Evolutionary conservation across 768 basidiomycete genomes (phyloP).

Genomic region (Mycena rebaudengoi): DNA sequence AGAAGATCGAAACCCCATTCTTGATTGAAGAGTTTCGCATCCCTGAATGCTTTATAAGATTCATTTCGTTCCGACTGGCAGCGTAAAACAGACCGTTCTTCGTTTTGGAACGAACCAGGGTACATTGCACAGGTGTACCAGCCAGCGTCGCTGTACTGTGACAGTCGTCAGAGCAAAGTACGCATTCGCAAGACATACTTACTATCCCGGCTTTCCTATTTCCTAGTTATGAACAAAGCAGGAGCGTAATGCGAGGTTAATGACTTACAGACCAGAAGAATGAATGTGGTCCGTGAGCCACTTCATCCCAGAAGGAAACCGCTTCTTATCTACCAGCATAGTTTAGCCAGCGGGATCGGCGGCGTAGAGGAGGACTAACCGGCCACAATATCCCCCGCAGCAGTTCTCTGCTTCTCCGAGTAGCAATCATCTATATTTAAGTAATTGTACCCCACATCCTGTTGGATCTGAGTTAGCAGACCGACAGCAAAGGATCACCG

Average conservation of each 20-base stretch:
- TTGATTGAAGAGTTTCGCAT: constrained; percentile 61
- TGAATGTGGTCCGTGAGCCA: constrained; percentile 64
- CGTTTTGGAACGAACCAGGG: constrained; percentile 72
- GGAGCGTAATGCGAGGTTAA: background rate
- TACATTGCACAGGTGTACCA: constrained; percentile 74
- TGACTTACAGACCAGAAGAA: constrained; percentile 61
- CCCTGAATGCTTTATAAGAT: constrained; percentile 44
- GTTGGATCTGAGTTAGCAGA: background rate
- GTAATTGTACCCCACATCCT: constrained; percentile 68
- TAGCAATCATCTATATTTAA: constrained; percentile 75
- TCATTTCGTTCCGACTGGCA: background rate
- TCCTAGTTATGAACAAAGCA: background rate
- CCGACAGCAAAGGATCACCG: background rate
- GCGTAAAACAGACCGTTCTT: constrained; percentile 61
- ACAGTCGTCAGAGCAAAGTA: background rate
- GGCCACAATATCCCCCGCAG: constrained; percentile 63
- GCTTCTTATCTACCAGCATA: constrained; percentile 48
- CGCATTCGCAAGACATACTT: constrained; percentile 26
- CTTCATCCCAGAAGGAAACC: constrained; percentile 69
- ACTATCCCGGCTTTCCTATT: constrained; percentile 70
- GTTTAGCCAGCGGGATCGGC: background rate
- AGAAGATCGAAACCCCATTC: constrained; percentile 74
- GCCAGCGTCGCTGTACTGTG: constrained; percentile 72
- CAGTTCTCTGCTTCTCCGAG: constrained; percentile 62
- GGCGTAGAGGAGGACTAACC: constrained; percentile 44